phyloP scores from a whole-genome alignment of 345 rosid genomes.

The Mallotus nudiflorus region DNA sequence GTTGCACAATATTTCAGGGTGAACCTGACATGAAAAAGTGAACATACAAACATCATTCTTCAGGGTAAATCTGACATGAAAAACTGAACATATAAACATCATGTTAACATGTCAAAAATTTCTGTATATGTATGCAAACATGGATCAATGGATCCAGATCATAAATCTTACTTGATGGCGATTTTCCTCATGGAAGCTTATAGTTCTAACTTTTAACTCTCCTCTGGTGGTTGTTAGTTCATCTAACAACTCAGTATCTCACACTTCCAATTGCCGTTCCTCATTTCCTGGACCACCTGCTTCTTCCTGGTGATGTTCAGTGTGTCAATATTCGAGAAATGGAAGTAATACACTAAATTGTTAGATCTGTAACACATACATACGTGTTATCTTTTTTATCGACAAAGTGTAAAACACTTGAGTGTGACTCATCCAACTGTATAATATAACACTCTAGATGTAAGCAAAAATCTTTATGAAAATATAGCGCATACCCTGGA shows the following conservation, averaged over 20 bases:
- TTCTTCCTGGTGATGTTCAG: too few relatives aligned
- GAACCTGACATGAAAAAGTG: too few relatives aligned
- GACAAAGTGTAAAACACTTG: conserved; percentile 1
- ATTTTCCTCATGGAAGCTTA: conserved; percentile 54
- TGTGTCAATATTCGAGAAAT: too few relatives aligned
- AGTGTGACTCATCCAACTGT: neutral
- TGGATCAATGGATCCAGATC: neutral
- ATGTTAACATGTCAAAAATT: neutral
- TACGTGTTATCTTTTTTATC: too few relatives aligned
- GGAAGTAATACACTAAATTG: too few relatives aligned
- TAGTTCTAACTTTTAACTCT: conserved; percentile 58
- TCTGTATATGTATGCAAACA: neutral
- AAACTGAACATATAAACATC: neutral
- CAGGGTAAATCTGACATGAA: conserved; percentile 33
- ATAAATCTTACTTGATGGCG: conserved; percentile 28
- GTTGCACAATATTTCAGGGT: too few relatives aligned
- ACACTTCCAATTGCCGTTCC: conserved; percentile 38
- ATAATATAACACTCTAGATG: neutral
- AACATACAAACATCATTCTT: too few relatives aligned
- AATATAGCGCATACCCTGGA: conserved; percentile 24
- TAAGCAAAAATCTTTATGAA: too few relatives aligned
- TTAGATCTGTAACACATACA: too few relatives aligned
- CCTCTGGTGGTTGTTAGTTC: conserved; percentile 83
- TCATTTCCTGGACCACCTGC: conserved; percentile 6
- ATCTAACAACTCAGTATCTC: conserved; percentile 68